Base-by-base conservation (phyloP, 306 rosid species). In the Cyamopsis tetragonoloba region DNA sequence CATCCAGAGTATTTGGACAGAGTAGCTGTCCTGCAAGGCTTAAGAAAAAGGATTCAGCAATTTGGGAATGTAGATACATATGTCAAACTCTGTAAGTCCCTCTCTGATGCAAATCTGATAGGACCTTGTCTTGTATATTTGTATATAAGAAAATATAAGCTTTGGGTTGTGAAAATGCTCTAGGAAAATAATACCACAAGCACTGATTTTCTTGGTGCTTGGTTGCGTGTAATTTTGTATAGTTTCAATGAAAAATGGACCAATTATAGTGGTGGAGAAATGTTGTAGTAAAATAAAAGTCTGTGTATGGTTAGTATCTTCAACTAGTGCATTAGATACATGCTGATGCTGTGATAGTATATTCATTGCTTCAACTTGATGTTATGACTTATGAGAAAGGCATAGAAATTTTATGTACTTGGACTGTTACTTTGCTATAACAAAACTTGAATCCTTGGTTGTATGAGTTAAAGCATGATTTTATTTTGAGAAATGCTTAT, bases 51-150 rank as follows among this genome's bases (percentile, higher is more conserved):
- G 64, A 88, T 89, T 35, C 87, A 82, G 5, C 89, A 81, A 62
- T 35, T 82, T 51, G 96, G 88, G 22, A 68, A 72, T 61, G 49
- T 81, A 38, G 91, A 88, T 35, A 66, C 86, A 44, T 93, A 89
- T 70, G 79, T 89, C 74, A 84, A 81, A 68, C 89, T 93, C 28
- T 89, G 97, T 80, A 89, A 86, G 83, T 84, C 74, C 71, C 89
- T 93, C 26, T 84, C 88, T 22, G 96, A 89, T 82, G 82, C 83
- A 57, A 80, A 79, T 73, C 77, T 93, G 9, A 79, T 93, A 18
- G 97, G 86, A 58, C 93, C 98, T 8, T 83, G 90, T 77, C 88
- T 89, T 70, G 61, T 89, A 37, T 90, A 93, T 82, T 71, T 93
- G 82, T 86, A 86, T 70, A 81, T 86, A 58, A 88, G 85, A 73